Conservation (phyloP, 768 basidiomycete species). For the Piloderma croceum region DNA sequence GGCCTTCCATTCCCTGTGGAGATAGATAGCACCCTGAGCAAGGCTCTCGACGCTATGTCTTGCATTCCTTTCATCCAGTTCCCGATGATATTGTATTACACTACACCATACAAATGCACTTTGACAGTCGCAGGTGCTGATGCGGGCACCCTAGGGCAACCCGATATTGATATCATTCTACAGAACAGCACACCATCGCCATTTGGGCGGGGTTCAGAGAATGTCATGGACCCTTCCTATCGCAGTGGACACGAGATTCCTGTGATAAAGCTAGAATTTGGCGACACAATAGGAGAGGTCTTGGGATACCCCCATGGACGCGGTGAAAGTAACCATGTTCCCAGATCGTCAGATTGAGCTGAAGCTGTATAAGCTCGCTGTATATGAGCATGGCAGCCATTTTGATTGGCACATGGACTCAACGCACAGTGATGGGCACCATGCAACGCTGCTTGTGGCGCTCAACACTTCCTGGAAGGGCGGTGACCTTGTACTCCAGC, state of each 20-base stretch:
- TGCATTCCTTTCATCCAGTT: too few species aligned
- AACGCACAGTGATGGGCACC: too few species aligned
- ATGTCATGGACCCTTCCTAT: slow-evolving; percentile 12
- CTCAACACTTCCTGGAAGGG: slow-evolving; percentile 16
- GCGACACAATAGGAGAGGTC: too few species aligned
- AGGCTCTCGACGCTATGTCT: too few species aligned
- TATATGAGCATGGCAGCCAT: slow-evolving; percentile 12
- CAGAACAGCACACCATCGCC: slow-evolving; percentile 8
- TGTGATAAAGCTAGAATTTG: not conserved
- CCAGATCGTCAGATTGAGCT: too few species aligned
- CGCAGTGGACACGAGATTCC: slow-evolving; percentile 12
- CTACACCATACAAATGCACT: slow-evolving; percentile 5
- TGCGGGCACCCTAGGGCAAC: slow-evolving; percentile 9
- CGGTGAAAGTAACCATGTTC: too few species aligned
- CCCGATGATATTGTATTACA: too few species aligned
- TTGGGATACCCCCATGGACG: too few species aligned
- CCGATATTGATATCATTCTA: slow-evolving; percentile 11
- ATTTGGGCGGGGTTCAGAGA: slow-evolving; percentile 15
- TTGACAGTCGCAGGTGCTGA: slow-evolving; percentile 7
- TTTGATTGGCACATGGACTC: too few species aligned
- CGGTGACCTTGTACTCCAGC: slow-evolving; percentile 11
- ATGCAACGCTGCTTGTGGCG: slow-evolving; percentile 14
- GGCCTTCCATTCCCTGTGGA: too few species aligned
- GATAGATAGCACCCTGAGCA: too few species aligned
- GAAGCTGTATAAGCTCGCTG: slow-evolving; percentile 14